A percentile compares a stretch with the other conserved stretches of the same genome.
Conservation (phyloP, 768 basidiomycete genomes). For the Tubosaeta sp. region DNA sequence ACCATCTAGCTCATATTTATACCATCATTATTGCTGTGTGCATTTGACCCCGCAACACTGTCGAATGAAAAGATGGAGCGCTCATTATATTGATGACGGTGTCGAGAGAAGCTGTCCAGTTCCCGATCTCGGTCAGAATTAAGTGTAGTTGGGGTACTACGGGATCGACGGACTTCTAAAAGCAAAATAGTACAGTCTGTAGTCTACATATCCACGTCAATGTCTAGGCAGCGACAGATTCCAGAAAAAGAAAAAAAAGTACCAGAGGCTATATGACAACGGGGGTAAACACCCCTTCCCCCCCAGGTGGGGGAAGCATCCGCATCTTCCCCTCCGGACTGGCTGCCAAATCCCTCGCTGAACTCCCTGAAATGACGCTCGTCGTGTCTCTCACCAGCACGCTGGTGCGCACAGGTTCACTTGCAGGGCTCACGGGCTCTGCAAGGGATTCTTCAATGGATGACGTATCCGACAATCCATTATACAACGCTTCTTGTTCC, state of each 20-base stretch:
- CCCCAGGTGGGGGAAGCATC: constrained; percentile 8
- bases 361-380: constrained; percentile 26
- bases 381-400: constrained; percentile 30
- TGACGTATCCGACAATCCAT: constrained; percentile 32
- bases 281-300: constrained; percentile 20
- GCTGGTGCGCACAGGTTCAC: constrained; percentile 22
- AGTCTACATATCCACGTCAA: constrained; percentile 19
- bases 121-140: background rate
- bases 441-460: constrained; percentile 35
- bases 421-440: constrained; percentile 32
- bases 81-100: too few relatives aligned
- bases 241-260: constrained; percentile 2
- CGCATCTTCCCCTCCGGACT: constrained; percentile 27
- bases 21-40: background rate
- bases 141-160: background rate
- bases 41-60: too few relatives aligned
- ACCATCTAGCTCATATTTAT: background rate
- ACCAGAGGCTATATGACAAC: constrained; percentile 28
- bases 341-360: constrained; percentile 21
- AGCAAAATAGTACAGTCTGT: constrained; percentile 24
- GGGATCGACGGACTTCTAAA: constrained; percentile 18
- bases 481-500: constrained; percentile 25
- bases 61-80: background rate
- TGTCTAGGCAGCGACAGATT: constrained; percentile 9
- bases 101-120: too few relatives aligned